Percentiles rank a stretch among this genome's conserved stretches.
These are phyloP conservation scores for Inga oerstediana DNA, from an alignment of 306 rosid species.

Conservation along the genomic window DNA sequence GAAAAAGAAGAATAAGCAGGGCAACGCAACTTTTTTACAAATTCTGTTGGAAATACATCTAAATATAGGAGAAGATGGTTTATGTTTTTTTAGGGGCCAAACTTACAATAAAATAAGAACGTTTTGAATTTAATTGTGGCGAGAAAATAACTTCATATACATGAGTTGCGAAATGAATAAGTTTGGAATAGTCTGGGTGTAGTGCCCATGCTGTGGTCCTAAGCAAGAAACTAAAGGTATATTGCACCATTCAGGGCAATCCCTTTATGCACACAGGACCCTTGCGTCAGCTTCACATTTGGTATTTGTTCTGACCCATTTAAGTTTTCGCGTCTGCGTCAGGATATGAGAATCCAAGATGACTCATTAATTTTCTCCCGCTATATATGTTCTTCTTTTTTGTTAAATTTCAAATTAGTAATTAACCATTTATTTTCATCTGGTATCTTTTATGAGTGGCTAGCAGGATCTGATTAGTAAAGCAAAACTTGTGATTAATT, in stretches of 20 bases:
- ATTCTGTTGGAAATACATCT: neutral
- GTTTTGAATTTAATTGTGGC: neutral
- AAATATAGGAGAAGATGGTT: neutral
- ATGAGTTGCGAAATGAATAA: neutral
- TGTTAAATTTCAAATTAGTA: neutral
- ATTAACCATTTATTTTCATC: neutral
- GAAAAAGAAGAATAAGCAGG: neutral
- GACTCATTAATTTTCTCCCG: neutral
- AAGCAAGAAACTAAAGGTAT: neutral
- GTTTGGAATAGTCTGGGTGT: neutral
- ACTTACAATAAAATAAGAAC: neutral
- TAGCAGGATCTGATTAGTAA: constrained; percentile 29
- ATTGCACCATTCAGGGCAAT: neutral
- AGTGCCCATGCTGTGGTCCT: neutral
- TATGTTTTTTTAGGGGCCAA: neutral
- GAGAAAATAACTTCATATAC: neutral
- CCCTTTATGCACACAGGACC: too few species aligned
- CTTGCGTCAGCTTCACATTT: neutral
- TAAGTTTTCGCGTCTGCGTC: neutral
- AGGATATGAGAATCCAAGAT: neutral
- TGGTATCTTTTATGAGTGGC: neutral
- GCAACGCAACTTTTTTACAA: neutral
- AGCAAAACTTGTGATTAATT: constrained; percentile 41
- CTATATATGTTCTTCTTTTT: neutral
- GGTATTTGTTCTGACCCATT: neutral